Evolutionary conservation across 1,139 yeast species (phyloP).

Genomic region (Lodderomyces oxycetoniae): DNA sequence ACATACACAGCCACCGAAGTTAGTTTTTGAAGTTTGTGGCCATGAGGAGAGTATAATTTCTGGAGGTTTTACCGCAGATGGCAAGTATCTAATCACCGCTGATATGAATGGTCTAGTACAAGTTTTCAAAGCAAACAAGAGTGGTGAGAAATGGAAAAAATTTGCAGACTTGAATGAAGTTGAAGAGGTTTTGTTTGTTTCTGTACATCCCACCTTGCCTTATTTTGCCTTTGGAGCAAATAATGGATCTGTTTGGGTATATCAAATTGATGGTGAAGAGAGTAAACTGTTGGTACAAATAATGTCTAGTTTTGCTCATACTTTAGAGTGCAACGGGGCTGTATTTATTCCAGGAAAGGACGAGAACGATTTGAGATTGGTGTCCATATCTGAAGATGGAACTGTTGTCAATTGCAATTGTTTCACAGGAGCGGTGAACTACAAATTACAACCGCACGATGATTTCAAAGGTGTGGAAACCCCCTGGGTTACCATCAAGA

Average conservation of each 20-base stretch:
- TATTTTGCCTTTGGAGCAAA: slow-evolving; percentile 90
- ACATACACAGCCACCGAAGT: slow-evolving; percentile 74
- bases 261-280: slow-evolving; percentile 61
- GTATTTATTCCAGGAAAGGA: slow-evolving; percentile 60
- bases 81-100: slow-evolving; percentile 75
- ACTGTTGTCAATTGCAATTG: slow-evolving; percentile 87
- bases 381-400: slow-evolving; percentile 86
- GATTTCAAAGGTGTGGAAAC: slow-evolving; percentile 69
- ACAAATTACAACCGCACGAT: slow-evolving; percentile 57
- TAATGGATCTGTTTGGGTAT: slow-evolving; percentile 95
- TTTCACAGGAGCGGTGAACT: slow-evolving; percentile 63
- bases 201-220: slow-evolving; percentile 67
- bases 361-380: slow-evolving; percentile 58
- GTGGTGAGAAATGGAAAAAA: slow-evolving; percentile 78
- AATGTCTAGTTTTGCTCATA: slow-evolving; percentile 78
- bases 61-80: slow-evolving; percentile 80
- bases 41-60: slow-evolving; percentile 86
- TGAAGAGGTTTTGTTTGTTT: slow-evolving; percentile 72
- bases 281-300: slow-evolving; percentile 57
- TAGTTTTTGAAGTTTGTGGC: slow-evolving; percentile 68
- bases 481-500: slow-evolving; percentile 79
- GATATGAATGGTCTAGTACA: slow-evolving; percentile 91
- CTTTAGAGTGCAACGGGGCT: slow-evolving; percentile 75
- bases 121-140: slow-evolving; percentile 64
- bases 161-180: slow-evolving; percentile 76